Base-by-base conservation (phyloP, 305 asterid species). In the Fraxinus velutina region DNA sequence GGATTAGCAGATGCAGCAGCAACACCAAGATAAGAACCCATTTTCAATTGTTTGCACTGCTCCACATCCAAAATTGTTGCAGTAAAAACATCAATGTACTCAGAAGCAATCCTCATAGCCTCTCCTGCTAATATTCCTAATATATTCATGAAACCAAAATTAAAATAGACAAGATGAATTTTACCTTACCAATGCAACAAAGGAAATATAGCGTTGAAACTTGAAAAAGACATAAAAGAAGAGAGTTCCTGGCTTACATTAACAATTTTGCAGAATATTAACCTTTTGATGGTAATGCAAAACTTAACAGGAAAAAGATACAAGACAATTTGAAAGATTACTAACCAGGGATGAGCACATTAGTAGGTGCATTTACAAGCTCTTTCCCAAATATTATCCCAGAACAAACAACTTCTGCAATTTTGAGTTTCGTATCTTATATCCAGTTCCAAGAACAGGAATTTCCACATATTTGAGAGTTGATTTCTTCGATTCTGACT, bases 291-390 rank as follows among this genome's bases (percentile, higher is more conserved):
- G 22, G 6, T 30, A 34, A 33, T 24, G 12, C 62, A 37, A 80
- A 78, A 44, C 15, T 22, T 15, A 32, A 75, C 34, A 60, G 13
- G 79, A 42, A 52, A 75, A 34, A 10, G 0, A 24, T 76, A 79
- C 60, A 80, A 1, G 74, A 33, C 13, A 52, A 30, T 1, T 8
- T 15, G 42, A 39, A 78, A 82, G 10, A 74, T 36, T 39, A 79
- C 93, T 66, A 70, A 93, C 99, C 99, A 80, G 98, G 99, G 8
- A 98, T 96, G 84, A 96, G 95, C 68, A 96, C 95, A 83, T 96
- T 96, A 50, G 99, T 96, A 4, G 98, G 99, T 70, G 98, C 97
- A 87, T 96, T 94, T 22, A 94, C 99, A 77, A 96, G 97, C 87
- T 94, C 94, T 86, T 83, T 93, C 10, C 97, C 96, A 33, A 96